Base-by-base conservation (phyloP, 345 rosid species). In the Ailanthus altissimus region DNA sequence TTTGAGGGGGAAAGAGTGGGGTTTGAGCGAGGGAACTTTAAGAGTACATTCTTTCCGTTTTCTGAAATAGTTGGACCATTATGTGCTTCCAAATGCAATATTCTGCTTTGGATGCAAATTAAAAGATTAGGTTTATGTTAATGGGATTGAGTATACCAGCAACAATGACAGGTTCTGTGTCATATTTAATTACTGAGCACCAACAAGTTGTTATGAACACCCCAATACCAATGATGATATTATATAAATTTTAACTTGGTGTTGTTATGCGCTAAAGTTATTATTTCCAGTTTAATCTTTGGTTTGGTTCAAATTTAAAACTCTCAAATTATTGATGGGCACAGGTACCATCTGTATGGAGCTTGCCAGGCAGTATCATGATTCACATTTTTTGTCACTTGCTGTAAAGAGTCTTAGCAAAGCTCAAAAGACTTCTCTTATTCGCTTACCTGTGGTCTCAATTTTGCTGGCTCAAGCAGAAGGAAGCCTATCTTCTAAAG, bases 381-480 rank as follows among this genome's bases (percentile, higher is more conserved):
- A 85, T 78, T 84, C 90, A 0, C 77, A 87, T 56, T 86, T 88
- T 79, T 83, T 91, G 75, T 85, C 91, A 18, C 81, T 54, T 75
- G 97, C 97, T 75, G 67, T 82, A 74, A 93, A 83, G 78, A 91
- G 93, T 79, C 93, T 96, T 58, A 60, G 63, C 73, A 88, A 84
- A 81, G 95, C 87, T 76, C 92, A 85, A 78, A 70, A 80, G 40
- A 80, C 62, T 51, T 85, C 91, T 1, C 50, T 79, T 4, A 10
- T 76, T 80, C 94, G 91, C 56, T 75, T 91, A 59, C 99, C 99
- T 75, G 51, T 85, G n/a, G 90, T 85, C 56, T 91, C 90, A 68
- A 62, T 88, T 57, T 82, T 96, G 84, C 83, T 91, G 60, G 99
- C 97, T 68, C 98, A 89, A 87, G 94, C 89, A 73, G 93, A 92